Percentiles rank a stretch among this genome's conserved stretches.
phyloP scores from a whole-genome alignment of 1,284 basidiomycete genomes.

The Boletus subluridellus region DNA sequence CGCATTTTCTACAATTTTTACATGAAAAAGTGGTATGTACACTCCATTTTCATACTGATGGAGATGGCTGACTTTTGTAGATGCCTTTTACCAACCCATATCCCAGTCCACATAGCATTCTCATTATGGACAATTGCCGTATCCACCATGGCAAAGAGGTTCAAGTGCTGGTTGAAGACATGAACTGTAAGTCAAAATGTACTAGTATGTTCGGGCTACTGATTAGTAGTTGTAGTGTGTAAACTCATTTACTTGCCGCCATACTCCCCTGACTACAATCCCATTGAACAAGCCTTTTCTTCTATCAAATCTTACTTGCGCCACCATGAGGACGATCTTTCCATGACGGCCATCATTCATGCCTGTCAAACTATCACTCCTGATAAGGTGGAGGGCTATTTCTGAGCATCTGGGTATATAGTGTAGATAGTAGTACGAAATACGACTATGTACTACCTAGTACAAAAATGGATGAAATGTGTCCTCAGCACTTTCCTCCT shows the following conservation, averaged over 20 bases:
- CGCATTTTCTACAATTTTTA: constrained; percentile 1
- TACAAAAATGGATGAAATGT: too few relatives aligned
- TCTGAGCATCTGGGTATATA: too few relatives aligned
- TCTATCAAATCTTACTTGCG: neutral
- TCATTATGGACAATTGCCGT: constrained; percentile 27
- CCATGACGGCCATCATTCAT: neutral
- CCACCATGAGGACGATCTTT: neutral
- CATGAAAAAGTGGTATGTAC: neutral
- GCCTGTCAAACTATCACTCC: neutral
- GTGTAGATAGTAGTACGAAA: too few relatives aligned
- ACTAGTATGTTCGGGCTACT: neutral
- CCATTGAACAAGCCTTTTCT: neutral
- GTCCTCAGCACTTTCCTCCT: too few relatives aligned
- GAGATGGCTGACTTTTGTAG: neutral
- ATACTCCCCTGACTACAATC: neutral
- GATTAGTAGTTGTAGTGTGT: neutral
- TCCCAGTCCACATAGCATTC: constrained; percentile 19
- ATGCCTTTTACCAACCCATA: neutral
- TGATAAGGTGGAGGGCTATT: neutral
- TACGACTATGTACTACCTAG: too few relatives aligned
- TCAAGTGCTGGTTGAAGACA: constrained; percentile 17
- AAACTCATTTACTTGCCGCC: neutral
- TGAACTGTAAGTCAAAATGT: neutral
- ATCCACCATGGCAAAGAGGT: constrained; percentile 26
- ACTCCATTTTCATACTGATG: too few relatives aligned